Evolutionary conservation across 176 grass and related monocot species (phyloP).

Genomic region (Aegilops sharonensis): DNA sequence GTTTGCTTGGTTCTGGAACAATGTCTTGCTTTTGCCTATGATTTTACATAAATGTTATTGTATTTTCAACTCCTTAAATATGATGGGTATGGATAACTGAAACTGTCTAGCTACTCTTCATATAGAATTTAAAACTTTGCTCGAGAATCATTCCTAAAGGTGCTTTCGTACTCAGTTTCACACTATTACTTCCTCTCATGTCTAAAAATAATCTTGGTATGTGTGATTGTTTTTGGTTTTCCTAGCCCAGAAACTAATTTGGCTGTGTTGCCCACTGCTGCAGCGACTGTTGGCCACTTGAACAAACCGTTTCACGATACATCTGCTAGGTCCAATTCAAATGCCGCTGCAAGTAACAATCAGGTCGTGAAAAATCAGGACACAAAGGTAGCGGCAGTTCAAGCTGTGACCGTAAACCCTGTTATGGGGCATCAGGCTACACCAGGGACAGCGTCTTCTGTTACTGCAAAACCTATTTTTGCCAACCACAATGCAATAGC

Average conservation of each 20-base stretch:
- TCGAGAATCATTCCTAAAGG: not conserved
- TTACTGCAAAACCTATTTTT: constrained; percentile 54
- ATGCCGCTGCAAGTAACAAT: constrained; percentile 43
- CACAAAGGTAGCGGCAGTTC: constrained; percentile 41
- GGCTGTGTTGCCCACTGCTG: constrained; percentile 7
- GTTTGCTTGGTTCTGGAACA: constrained; percentile 17
- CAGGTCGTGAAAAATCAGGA: constrained; percentile 46
- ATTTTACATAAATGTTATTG: constrained; percentile 10
- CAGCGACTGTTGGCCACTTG: constrained; percentile 40
- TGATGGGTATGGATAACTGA: not conserved
- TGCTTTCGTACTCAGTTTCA: not conserved
- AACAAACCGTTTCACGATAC: constrained; percentile 42
- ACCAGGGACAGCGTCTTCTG: constrained; percentile 39
- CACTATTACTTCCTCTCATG: not conserved
- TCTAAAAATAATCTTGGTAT: not conserved
- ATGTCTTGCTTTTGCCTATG: constrained; percentile 26
- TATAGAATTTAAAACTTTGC: not conserved
- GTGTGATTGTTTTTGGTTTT: constrained; percentile 28
- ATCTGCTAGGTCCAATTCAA: constrained; percentile 45
- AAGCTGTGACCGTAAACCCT: constrained; percentile 42
- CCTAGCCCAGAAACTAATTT: constrained; percentile 38
- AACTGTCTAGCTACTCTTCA: not conserved
- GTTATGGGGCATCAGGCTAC: constrained; percentile 56
- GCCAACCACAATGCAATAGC: constrained; percentile 71
- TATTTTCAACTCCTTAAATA: not conserved